Evolutionary conservation across 1,284 basidiomycete genomes (phyloP).

Genomic region (Termitomyces sp.): DNA sequence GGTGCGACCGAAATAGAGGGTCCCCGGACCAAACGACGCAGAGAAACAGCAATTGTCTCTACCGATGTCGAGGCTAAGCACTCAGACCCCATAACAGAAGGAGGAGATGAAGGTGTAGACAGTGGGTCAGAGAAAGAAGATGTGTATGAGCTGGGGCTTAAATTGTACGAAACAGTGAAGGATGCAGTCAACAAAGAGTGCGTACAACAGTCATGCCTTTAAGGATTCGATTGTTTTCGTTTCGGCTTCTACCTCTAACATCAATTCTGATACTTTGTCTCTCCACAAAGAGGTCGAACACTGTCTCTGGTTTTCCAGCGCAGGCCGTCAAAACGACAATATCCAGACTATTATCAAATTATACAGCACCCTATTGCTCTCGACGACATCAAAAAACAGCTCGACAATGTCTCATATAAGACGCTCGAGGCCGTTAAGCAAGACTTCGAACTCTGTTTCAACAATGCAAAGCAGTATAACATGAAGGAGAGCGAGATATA

Average conservation of each 20-base stretch:
- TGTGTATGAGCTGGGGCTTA: conserved; percentile 56
- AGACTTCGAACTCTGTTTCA: conserved; percentile 85
- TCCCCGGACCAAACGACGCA: conserved; percentile 66
- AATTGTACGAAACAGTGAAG: conserved; percentile 69
- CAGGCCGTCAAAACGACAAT: conserved; percentile 71
- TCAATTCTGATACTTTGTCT: conserved; percentile 22
- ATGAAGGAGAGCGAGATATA: conserved; percentile 82
- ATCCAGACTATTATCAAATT: conserved; percentile 86
- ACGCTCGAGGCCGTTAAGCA: conserved; percentile 68
- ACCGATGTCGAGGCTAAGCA: conserved; percentile 32
- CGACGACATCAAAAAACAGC: conserved; percentile 79
- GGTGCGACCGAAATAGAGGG: conserved; percentile 46
- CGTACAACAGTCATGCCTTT: conserved; percentile 40
- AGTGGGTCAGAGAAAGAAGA: conserved; percentile 21
- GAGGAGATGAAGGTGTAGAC: conserved; percentile 20
- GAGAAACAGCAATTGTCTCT: conserved; percentile 40
- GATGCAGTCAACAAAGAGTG: conserved; percentile 80
- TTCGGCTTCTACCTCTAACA: conserved; percentile 13
- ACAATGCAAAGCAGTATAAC: conserved; percentile 90
- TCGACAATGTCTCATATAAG: conserved; percentile 61
- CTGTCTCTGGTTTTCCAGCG: conserved; percentile 72
- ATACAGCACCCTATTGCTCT: conserved; percentile 79
- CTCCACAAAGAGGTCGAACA: conserved; percentile 50
- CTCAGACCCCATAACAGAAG: conserved; percentile 24
- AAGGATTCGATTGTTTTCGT: conserved; percentile 27